Evolutionary conservation across 2,329 filamentous ascomycete species (phyloP).

Genomic region (Capronia epimyces): DNA sequence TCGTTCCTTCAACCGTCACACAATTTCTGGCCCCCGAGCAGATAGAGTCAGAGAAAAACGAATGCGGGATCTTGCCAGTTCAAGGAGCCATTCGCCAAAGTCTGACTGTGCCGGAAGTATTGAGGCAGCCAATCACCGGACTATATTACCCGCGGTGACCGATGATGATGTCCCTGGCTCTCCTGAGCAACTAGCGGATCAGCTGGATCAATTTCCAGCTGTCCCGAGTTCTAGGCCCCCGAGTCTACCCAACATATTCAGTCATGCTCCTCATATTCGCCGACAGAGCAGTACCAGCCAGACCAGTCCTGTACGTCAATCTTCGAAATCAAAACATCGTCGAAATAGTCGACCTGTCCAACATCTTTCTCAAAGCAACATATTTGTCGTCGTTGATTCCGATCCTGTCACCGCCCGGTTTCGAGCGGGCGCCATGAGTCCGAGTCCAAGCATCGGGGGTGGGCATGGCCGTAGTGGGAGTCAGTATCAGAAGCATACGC

Average conservation of each 20-base stretch:
- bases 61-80: conserved; percentile 16
- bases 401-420: conserved; percentile 24
- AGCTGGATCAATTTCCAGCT: conserved; percentile 22
- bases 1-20: conserved; percentile 6
- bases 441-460: conserved; percentile 14
- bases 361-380: conserved; percentile 21
- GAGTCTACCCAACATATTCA: conserved; percentile 6
- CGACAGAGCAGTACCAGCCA: background rate
- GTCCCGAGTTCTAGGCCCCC: conserved; percentile 15
- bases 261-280: conserved; percentile 2
- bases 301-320: conserved; percentile 3
- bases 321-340: conserved; percentile 7
- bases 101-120: background rate
- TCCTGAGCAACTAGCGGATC: conserved; percentile 4
- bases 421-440: conserved; percentile 24
- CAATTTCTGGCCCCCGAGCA: conserved; percentile 10
- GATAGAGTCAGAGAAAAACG: conserved; percentile 17
- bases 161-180: background rate
- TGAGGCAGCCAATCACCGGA: background rate
- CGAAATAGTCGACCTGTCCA: conserved; percentile 1
- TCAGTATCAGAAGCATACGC: conserved; percentile 3
- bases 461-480: conserved; percentile 2
- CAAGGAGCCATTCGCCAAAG: background rate
- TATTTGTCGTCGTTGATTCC: conserved; percentile 25
- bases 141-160: background rate